Evolutionary conservation across 2,329 filamentous ascomycete species (phyloP), one percentile per base, ranked within the genome.

Genomic region (Stemphylium beticola): DNA sequence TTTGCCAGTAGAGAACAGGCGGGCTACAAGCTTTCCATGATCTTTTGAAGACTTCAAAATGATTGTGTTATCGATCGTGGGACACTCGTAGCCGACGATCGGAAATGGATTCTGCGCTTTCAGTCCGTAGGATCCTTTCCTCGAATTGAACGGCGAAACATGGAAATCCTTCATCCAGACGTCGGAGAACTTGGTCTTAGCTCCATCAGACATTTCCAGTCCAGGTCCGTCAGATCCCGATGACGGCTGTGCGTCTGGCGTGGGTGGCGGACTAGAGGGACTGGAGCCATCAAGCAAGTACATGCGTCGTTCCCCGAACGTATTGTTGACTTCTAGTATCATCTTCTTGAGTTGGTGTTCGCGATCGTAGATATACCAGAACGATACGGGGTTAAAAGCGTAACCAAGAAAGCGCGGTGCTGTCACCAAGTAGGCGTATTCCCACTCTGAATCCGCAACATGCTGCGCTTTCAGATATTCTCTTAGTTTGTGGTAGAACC

Each of bases 281-380:
- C 61, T 62, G 2, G 64, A 64, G 2, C 71, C 73, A 22, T 80
- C 79, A 11, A 90, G 74, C 32, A 87, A 78, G 65, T 90, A 90
- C 72, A 88, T 83, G 9, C 87, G 83, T 45, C 87, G 81, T 72
- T 92, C 89, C 43, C 85, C 87, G 66, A 91, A 92, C 0, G 88
- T 90, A 64, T 92, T 92, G 73, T 90, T 91, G 40, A 92, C 87
- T 70, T 93, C 89, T 1, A 90, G 68, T 1, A 93, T 80, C 74
- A 91, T 85, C 50, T 85, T 86, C 20, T 79, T 82, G 12, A 92
- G 78, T 5, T 81, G 73, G 53, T 82, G 82, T 8, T 83, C 73
- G 0, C 74, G 61, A 11, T 85, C 82, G 69, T 93, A 92, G 2
- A 93, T 81, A 61, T 92, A 91, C 88, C 89, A 93, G 65, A 92